phyloP scores from a whole-genome alignment of 2,329 filamentous ascomycete genomes.

The Talaromyces albobiverticillius region DNA sequence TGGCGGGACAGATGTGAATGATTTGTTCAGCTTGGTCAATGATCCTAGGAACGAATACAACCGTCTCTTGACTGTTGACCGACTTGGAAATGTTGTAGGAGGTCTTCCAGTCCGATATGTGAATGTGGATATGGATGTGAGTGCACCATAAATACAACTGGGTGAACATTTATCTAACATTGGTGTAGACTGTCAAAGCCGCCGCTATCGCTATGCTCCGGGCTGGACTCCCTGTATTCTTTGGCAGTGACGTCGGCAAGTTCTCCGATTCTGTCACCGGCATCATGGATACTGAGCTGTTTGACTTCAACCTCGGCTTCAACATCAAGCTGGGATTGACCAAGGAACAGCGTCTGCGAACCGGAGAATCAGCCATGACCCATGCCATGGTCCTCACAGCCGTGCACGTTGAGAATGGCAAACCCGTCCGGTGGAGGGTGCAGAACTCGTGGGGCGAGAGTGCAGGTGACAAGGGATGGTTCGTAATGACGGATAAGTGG shows the following conservation, averaged over 20 bases:
- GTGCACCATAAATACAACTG: constrained; percentile 7
- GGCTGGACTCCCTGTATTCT: constrained; percentile 78
- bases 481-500: constrained; percentile 82
- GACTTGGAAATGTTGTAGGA: constrained; percentile 78
- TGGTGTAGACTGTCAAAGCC: constrained; percentile 60
- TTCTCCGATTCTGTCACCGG: constrained; percentile 66
- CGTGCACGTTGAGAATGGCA: constrained; percentile 70
- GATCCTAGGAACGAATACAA: constrained; percentile 77
- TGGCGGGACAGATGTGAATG: constrained; percentile 58
- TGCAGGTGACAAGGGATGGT: constrained; percentile 75
- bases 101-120: constrained; percentile 75
- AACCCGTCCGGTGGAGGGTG: constrained; percentile 74
- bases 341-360: constrained; percentile 71
- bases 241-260: constrained; percentile 84
- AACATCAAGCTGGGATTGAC: constrained; percentile 69
- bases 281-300: constrained; percentile 75
- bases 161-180: not conserved
- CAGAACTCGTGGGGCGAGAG: constrained; percentile 79
- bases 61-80: constrained; percentile 69
- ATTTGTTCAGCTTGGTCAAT: constrained; percentile 77
- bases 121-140: constrained; percentile 68
- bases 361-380: constrained; percentile 79
- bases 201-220: constrained; percentile 75
- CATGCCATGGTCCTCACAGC: constrained; percentile 90
- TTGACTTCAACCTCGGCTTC: constrained; percentile 82